phyloP scores from a whole-genome alignment of 805 yeast genomes.

The Maudiozyma barnettii region DNA sequence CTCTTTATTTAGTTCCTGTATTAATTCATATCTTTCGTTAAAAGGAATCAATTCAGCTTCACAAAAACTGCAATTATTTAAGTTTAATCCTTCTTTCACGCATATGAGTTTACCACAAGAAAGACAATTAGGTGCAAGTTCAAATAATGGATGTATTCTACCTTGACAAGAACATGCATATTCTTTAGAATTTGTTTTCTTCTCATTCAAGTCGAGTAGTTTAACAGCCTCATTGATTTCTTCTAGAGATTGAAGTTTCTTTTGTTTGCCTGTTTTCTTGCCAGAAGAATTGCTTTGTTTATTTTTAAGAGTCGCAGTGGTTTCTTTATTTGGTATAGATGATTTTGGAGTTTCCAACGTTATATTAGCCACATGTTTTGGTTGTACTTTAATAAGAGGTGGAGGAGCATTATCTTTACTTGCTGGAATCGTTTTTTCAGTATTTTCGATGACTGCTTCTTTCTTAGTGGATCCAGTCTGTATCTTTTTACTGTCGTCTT shows the following conservation, averaged over 20 bases:
- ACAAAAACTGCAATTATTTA: constrained; percentile 84
- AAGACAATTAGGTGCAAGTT: constrained; percentile 85
- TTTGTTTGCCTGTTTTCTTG: constrained; percentile 33
- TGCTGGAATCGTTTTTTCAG: background rate
- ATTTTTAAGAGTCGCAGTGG: background rate
- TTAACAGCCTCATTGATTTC: constrained; percentile 58
- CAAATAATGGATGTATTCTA: constrained; percentile 76
- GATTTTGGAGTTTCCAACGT: too few species aligned
- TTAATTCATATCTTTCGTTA: constrained; percentile 53
- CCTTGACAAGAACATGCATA: constrained; percentile 75
- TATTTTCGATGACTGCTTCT: background rate
- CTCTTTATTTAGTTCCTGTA: constrained; percentile 44
- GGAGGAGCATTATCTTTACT: background rate
- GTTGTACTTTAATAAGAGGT: background rate
- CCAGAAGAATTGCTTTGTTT: background rate
- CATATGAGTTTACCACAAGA: constrained; percentile 94
- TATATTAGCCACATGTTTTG: background rate
- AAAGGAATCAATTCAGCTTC: constrained; percentile 53
- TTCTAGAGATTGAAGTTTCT: constrained; percentile 45
- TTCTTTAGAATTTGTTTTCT: constrained; percentile 13
- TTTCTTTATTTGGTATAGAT: background rate
- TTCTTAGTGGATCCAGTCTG: background rate
- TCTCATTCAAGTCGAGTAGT: constrained; percentile 37
- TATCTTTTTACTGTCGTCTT: background rate
- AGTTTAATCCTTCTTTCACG: constrained; percentile 60